Evolutionary conservation across 1,284 basidiomycete genomes (phyloP).

Genomic region (Anthracocystis setariae): DNA sequence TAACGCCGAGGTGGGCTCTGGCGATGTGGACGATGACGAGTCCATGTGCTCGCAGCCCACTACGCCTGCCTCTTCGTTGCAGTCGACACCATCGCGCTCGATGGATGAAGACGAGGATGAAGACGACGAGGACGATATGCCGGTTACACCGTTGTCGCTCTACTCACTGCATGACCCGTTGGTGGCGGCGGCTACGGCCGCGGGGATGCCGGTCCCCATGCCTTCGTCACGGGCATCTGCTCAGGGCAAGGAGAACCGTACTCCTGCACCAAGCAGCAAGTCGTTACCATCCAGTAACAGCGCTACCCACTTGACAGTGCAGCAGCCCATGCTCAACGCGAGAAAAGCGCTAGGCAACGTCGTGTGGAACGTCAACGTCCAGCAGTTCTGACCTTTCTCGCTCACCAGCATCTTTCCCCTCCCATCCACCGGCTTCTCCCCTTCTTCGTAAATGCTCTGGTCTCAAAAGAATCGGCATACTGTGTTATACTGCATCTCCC

Average conservation of each 20-base stretch:
- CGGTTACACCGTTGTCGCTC: constrained; percentile 65
- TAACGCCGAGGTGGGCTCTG: constrained; percentile 29
- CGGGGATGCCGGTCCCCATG: constrained; percentile 36
- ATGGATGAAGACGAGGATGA: constrained; percentile 65
- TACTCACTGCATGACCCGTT: constrained; percentile 63
- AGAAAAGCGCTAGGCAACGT: constrained; percentile 39
- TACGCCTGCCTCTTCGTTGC: constrained; percentile 57
- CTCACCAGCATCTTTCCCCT: neutral
- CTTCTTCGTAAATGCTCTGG: constrained; percentile 1
- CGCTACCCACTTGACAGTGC: constrained; percentile 34
- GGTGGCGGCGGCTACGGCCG: constrained; percentile 40
- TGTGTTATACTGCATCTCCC: constrained; percentile 39
- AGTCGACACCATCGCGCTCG: constrained; percentile 64
- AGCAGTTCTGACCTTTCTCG: constrained; percentile 28
- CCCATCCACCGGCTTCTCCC: constrained; percentile 17
- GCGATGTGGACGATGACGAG: constrained; percentile 55
- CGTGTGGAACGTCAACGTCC: constrained; percentile 46
- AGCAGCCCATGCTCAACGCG: constrained; percentile 34
- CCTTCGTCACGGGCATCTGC: constrained; percentile 33
- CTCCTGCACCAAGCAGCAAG: constrained; percentile 13
- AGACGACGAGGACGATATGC: constrained; percentile 65
- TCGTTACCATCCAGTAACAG: constrained; percentile 24
- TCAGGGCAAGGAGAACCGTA: constrained; percentile 37
- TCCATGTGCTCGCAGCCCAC: constrained; percentile 57
- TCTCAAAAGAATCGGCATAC: constrained; percentile 22